Base-by-base conservation (phyloP, 2,329 filamentous ascomycete genomes). In the Fusarium nematophilum region DNA sequence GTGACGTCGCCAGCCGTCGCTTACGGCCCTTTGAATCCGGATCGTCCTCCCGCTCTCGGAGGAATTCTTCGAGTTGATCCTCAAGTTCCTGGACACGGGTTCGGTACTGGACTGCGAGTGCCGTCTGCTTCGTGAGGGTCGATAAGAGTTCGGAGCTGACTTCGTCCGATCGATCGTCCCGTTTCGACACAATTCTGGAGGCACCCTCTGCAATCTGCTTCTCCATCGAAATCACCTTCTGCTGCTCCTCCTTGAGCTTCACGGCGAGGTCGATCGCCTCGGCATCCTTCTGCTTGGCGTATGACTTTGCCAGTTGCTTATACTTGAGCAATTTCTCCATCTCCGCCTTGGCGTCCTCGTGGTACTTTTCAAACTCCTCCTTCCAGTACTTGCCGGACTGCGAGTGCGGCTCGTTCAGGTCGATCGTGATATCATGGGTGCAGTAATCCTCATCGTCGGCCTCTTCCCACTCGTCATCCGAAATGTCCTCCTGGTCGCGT, bases 321-420 rank as follows among this genome's bases (percentile, higher is more conserved):
- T 93, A 93, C 70, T 86, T 86, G 70, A 93, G 83, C 69, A 94
- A 80, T 76, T 90, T 91, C 77, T 88, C 87, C 81, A 93, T 88
- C 73, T 93, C 89, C 36, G 81, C 83, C 72, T 86, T 86, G 60
- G 90, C 90, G 59, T 90, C 89, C 37, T 86, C 81, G 42, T 91
- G 87, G 69, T 93, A 94, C 49, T 82, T 84, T 64, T 91, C 84
- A 67, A 90, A 93, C 69, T 92, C 86, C 18, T 85, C 83, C 75
- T 93, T 93, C 91, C 91, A 94, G 74, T 90, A 93, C 66, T 84
- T 87, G 6, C 90, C 90, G 4, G 90, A 92, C 55, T 89, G 84
- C 2, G 90, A 92, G 60, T 87, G 85, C 6, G 91, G 90, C 67
- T 91, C 87, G 59, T 89, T 89, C 42, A 92, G 76, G 67, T 93